Evolutionary conservation across 495 filamentous ascomycete species (phyloP).

Genomic region (Entonaema liquescens): DNA sequence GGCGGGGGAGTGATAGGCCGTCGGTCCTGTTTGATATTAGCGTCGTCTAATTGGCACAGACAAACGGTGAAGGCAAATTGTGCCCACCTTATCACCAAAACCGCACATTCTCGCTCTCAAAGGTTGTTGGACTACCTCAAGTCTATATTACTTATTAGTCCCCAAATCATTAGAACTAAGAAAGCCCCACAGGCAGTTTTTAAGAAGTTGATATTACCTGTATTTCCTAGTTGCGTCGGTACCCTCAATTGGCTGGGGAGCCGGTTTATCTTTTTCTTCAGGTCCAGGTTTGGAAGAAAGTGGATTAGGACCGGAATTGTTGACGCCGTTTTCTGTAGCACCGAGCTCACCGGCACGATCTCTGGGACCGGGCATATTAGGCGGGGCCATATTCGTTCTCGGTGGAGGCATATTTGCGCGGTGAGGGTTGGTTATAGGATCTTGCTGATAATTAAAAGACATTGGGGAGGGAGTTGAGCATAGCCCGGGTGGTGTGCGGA

Average conservation of each 20-base stretch:
- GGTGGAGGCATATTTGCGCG: constrained; percentile 47
- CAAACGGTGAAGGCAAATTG: constrained; percentile 25
- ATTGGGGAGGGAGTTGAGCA: constrained; percentile 46
- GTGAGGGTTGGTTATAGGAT: constrained; percentile 46
- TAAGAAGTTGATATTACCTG: constrained; percentile 30
- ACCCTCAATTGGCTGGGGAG: constrained; percentile 45
- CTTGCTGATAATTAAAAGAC: constrained; percentile 44
- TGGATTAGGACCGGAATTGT: constrained; percentile 28
- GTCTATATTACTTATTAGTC: constrained; percentile 55
- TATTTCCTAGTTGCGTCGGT: constrained; percentile 45
- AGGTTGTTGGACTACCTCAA: constrained; percentile 91
- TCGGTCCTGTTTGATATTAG: constrained; percentile 71
- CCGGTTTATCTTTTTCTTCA: constrained; percentile 42
- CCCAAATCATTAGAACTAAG: neutral
- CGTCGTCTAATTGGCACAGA: constrained; percentile 5
- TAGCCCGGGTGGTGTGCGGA: constrained; percentile 46
- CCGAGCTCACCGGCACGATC: constrained; percentile 34
- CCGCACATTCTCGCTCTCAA: constrained; percentile 97
- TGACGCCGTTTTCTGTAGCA: constrained; percentile 35
- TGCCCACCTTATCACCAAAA: constrained; percentile 92
- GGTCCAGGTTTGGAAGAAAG: constrained; percentile 38
- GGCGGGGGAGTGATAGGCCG: constrained; percentile 96
- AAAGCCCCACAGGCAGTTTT: neutral
- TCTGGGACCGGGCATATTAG: constrained; percentile 43
- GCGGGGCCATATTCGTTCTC: constrained; percentile 46